A percentile compares a stretch with the other conserved stretches of the same genome.
phyloP scores from a whole-genome alignment of 2,329 filamentous ascomycete genomes.

The Curvularia hawaiiensis region DNA sequence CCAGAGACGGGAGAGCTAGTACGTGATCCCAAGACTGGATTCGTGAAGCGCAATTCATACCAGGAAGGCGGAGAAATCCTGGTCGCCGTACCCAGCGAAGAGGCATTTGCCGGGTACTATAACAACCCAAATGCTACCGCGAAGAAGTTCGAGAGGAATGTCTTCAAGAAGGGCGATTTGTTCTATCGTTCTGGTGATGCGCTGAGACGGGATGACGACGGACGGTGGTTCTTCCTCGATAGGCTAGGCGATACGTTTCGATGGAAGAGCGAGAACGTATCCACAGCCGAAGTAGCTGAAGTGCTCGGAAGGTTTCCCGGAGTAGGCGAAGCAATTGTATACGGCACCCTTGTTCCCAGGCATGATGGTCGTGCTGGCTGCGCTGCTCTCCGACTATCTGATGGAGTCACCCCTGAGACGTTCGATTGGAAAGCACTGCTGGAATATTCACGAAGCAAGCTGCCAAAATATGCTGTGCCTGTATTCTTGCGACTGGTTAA shows the following conservation, averaged over 20 bases:
- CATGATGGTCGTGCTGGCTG: slow-evolving; percentile 59
- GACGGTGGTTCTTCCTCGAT: slow-evolving; percentile 55
- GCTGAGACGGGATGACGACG: slow-evolving; percentile 48
- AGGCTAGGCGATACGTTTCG: slow-evolving; percentile 54
- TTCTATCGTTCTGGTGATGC: slow-evolving; percentile 55
- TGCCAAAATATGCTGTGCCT: slow-evolving; percentile 76
- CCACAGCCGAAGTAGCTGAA: slow-evolving; percentile 53
- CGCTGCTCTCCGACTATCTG: slow-evolving; percentile 62
- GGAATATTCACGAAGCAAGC: slow-evolving; percentile 27
- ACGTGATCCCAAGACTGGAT: slow-evolving; percentile 69
- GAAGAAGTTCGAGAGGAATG: slow-evolving; percentile 56
- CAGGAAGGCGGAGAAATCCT: slow-evolving; percentile 75
- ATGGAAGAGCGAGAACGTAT: slow-evolving; percentile 56
- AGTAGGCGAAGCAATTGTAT: slow-evolving; percentile 53
- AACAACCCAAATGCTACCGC: slow-evolving; percentile 67
- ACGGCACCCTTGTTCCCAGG: slow-evolving; percentile 51
- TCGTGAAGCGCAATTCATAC: slow-evolving; percentile 65
- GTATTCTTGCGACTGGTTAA: slow-evolving; percentile 69
- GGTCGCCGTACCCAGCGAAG: slow-evolving; percentile 59
- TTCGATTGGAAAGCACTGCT: slow-evolving; percentile 36
- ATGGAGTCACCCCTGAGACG: slow-evolving; percentile 34
- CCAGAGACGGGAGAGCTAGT: slow-evolving; percentile 68
- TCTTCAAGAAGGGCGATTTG: slow-evolving; percentile 52
- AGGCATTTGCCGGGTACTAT: slow-evolving; percentile 66
- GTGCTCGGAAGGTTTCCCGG: slow-evolving; percentile 49